Base-by-base conservation (phyloP, 2,329 filamentous ascomycete genomes). In the Exophiala mesophila region DNA sequence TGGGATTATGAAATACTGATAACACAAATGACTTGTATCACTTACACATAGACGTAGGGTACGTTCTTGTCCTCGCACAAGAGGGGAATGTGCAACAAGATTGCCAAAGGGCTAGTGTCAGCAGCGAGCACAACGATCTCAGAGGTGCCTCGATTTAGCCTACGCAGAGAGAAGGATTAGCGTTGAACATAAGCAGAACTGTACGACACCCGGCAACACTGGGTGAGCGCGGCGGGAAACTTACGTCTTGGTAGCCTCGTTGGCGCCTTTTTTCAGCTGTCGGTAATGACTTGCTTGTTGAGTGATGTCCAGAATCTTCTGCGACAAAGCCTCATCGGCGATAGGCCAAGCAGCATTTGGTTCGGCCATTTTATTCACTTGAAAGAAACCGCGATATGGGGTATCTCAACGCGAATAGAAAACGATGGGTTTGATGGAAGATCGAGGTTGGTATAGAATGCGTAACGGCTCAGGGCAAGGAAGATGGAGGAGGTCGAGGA, bases 121-220 rank as follows among this genome's bases (percentile, higher is more conserved):
- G 87, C 88, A 35, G 88, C 88, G 41, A 96, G 80, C 57, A 97
- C 78, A 61, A 95, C 82, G 53, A 97, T 73, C 71, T 97, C 90
- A 56, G 81, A 81, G 50, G 90, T 88, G 70, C 90, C 89, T 57
- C 90, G 83, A 73, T 92, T 94, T 37, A 95, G 76, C 1, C 87
- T 85, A 76, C 12, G 12, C 12, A 26, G 6, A 26, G n/a, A n/a
- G n/a, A n/a, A n/a, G n/a, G n/a, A n/a, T n/a, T n/a, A n/a, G n/a
- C n/a, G n/a, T n/a, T n/a, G n/a, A n/a, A n/a, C n/a, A n/a, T n/a
- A n/a, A n/a, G n/a, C n/a, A n/a, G n/a, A n/a, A n/a, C n/a, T n/a
- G n/a, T n/a, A n/a, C n/a, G n/a, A n/a, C n/a, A n/a, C n/a, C n/a
- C n/a, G n/a, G n/a, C n/a, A n/a, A n/a, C n/a, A n/a, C n/a, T n/a